A percentile compares a stretch with the other conserved stretches of the same genome.
These are phyloP conservation scores for Nannizziopsis arthrosporioides DNA, from an alignment of 2,329 filamentous ascomycete species.

Conservation along the genomic window DNA sequence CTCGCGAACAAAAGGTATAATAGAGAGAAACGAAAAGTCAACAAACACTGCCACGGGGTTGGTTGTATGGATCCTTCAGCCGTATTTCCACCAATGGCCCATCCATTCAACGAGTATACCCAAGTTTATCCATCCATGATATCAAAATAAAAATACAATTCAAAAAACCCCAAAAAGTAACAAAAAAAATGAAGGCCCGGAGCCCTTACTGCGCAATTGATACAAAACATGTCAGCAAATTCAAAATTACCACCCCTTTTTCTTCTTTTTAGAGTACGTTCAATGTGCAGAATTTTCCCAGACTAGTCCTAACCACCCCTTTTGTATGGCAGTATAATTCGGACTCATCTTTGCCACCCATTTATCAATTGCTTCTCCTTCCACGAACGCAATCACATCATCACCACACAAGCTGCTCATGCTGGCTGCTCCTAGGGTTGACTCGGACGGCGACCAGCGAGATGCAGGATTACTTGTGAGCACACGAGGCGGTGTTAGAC, in stretches of 20 bases:
- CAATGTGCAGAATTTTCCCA: conserved; percentile 8
- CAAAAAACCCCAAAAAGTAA: too few species aligned
- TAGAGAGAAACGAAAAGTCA: too few species aligned
- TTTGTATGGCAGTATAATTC: conserved; percentile 1
- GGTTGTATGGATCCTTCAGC: too few species aligned
- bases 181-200: too few species aligned
- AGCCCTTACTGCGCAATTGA: too few species aligned
- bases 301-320: conserved; percentile 12
- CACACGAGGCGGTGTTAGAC: background rate
- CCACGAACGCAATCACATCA: conserved; percentile 15
- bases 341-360: conserved; percentile 4
- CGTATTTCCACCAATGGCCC: too few species aligned
- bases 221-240: background rate
- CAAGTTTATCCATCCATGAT: too few species aligned
- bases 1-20: too few species aligned
- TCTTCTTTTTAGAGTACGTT: background rate
- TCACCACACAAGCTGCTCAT: conserved; percentile 14
- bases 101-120: too few species aligned
- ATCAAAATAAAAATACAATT: too few species aligned
- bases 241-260: background rate
- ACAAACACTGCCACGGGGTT: too few species aligned
- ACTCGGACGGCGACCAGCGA: background rate
- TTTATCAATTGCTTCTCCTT: conserved; percentile 13
- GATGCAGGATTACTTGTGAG: background rate
- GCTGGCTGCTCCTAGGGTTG: background rate